Evolutionary conservation across 2,329 filamentous ascomycete species (phyloP), one percentile per base, ranked within the genome.

Genomic region (Metarhizium robertsii): DNA sequence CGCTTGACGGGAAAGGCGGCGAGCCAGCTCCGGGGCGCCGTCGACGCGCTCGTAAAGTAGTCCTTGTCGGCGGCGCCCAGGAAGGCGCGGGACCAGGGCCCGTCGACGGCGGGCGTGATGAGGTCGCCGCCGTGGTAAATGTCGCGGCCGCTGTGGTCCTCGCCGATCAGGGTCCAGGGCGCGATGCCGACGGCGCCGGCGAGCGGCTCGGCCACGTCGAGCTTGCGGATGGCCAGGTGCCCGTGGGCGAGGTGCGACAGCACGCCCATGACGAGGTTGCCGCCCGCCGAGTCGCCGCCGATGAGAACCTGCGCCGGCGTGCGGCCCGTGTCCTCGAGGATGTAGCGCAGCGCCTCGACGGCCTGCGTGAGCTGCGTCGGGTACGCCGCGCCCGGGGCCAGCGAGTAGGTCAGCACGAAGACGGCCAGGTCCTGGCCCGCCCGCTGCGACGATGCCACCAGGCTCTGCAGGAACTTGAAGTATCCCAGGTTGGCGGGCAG

Each of bases 281-380:
- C 62, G 46, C 62, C 62, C 1, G 62, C 62, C 2, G 62, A 64
- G 49, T 64, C 62, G 40, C 62, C 62, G 47, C 60, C 61, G 11
- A 63, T 52, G 7, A 62, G 49, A 2, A 63, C 56, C 25, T 56
- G 55, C 6, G 50, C 48, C 4, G 61, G 60, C 13, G 48, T 49
- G 2, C 55, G 59, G 16, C 52, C 42, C 2, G 58, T 57, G 7
- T 56, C 34, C 25, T 51, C 53, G 29, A 63, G 29, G 2, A 63
- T 52, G 46, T 62, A 58, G 30, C 61, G 58, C 36, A 63, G 53
- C 4, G 56, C 61, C 6, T 57, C 53, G 29, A 64, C 60, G 7
- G 58, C 57, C 50, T 64, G 62, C 7, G 38, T 58, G 16, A 62
- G 60, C 36, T 64, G 62, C 4, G 60, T 60, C 10, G 62, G 62